Evolutionary conservation across 2,329 filamentous ascomycete genomes (phyloP).

Genomic region (Clarireedia monteithiana): DNA sequence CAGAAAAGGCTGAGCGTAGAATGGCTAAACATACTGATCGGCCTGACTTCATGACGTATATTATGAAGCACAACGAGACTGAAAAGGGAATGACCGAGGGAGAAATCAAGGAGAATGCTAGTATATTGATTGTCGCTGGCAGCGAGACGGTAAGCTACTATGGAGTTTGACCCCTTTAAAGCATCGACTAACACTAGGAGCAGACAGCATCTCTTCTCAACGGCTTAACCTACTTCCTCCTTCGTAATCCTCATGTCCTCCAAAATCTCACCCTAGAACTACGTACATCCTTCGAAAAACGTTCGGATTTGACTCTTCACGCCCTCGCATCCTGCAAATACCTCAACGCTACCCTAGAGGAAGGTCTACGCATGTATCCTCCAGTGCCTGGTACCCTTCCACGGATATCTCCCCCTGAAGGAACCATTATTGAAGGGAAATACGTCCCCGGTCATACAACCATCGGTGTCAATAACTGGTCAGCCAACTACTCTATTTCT

Average conservation of each 20-base stretch:
- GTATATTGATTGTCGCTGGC: conserved; percentile 3
- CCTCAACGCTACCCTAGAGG: conserved; percentile 10
- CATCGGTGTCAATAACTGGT: background rate
- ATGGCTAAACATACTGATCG: background rate
- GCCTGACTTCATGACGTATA: conserved; percentile 8
- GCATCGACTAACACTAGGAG: conserved; percentile 5
- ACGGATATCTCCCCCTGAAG: background rate
- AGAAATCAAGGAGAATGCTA: conserved; percentile 3
- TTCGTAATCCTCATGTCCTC: conserved; percentile 35
- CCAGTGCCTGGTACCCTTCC: conserved; percentile 4
- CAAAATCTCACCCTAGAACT: conserved; percentile 35
- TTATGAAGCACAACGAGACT: conserved; percentile 4
- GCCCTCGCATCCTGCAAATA: conserved; percentile 12
- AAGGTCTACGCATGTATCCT: conserved; percentile 14
- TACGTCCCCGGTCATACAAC: background rate
- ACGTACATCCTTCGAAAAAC: conserved; percentile 30
- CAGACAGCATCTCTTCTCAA: conserved; percentile 29
- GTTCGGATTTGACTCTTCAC: conserved; percentile 11
- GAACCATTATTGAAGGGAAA: background rate
- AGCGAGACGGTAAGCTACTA: conserved; percentile 3
- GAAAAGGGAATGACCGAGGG: conserved; percentile 6
- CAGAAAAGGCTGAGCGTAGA: background rate
- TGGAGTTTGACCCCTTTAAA: conserved; percentile 8
- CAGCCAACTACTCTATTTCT: background rate
- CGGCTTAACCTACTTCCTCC: conserved; percentile 38